Percentiles rank a stretch among this genome's conserved stretches.
Conservation (phyloP, 371 early-diverging fungal genomes). For the Apophysomyces trapeziformis region DNA sequence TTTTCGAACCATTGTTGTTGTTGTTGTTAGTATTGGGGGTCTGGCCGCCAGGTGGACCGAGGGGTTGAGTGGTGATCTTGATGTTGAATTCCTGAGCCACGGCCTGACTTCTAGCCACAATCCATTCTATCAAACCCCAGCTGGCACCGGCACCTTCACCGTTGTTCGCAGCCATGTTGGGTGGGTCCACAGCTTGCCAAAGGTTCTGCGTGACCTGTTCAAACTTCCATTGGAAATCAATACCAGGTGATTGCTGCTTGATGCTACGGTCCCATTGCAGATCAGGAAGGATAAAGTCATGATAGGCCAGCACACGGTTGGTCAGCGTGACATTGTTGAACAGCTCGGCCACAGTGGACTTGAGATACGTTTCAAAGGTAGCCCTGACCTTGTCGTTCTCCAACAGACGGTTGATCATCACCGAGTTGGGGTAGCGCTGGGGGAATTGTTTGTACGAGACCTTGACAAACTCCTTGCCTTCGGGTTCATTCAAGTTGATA, state of each 20-base stretch:
- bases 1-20: not conserved
- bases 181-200: slow-evolving; percentile 37
- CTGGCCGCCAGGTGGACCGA: slow-evolving; percentile 37
- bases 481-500: slow-evolving; percentile 47
- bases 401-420: slow-evolving; percentile 57
- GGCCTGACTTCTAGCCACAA: slow-evolving; percentile 34
- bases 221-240: slow-evolving; percentile 55
- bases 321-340: slow-evolving; percentile 56
- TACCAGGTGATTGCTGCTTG: slow-evolving; percentile 60
- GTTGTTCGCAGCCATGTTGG: slow-evolving; percentile 13
- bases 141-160: slow-evolving; percentile 42
- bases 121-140: slow-evolving; percentile 55
- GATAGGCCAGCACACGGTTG: slow-evolving; percentile 48
- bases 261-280: slow-evolving; percentile 60
- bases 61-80: slow-evolving; percentile 39
- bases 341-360: slow-evolving; percentile 40
- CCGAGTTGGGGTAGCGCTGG: slow-evolving; percentile 37
- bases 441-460: slow-evolving; percentile 46
- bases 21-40: not conserved
- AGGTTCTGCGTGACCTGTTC: slow-evolving; percentile 48
- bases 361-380: slow-evolving; percentile 53
- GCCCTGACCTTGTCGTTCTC: slow-evolving; percentile 38
- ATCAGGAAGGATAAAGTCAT: slow-evolving; percentile 55
- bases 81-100: slow-evolving; percentile 55
- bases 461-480: slow-evolving; percentile 28